These are phyloP conservation scores for Saturnispora kantuleensis DNA, from an alignment of 805 yeast species.

Conservation along the genomic window DNA sequence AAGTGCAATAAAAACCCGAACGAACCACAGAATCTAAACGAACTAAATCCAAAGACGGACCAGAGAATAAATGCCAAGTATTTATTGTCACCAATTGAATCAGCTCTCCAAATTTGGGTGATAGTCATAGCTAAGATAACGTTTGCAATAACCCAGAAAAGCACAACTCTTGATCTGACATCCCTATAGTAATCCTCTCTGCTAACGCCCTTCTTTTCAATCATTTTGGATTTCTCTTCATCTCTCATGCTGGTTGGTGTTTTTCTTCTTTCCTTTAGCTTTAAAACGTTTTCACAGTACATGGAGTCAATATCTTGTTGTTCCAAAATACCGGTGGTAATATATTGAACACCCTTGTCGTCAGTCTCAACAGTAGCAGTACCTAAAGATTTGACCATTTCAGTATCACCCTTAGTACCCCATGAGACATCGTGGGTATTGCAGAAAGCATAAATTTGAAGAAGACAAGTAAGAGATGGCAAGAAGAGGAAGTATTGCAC, in stretches of 20 bases:
- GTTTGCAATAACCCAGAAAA: slow-evolving; percentile 85
- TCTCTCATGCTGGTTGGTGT: slow-evolving; percentile 43
- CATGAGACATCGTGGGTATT: slow-evolving; percentile 97
- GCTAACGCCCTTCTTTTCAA: slow-evolving; percentile 29
- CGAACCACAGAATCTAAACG: slow-evolving; percentile 78
- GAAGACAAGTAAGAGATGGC: slow-evolving; percentile 85
- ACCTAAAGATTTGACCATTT: slow-evolving; percentile 58
- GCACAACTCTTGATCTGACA: slow-evolving; percentile 90
- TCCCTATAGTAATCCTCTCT: slow-evolving; percentile 89
- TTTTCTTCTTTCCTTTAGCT: slow-evolving; percentile 60
- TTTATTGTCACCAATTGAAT: slow-evolving; percentile 54
- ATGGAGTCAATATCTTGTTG: slow-evolving; percentile 73
- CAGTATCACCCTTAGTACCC: slow-evolving; percentile 97
- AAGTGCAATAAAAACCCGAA: slow-evolving; percentile 49
- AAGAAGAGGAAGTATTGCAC: slow-evolving; percentile 80
- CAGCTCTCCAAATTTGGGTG: slow-evolving; percentile 68
- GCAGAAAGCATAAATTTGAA: slow-evolving; percentile 94
- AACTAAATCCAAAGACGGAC: slow-evolving; percentile 82
- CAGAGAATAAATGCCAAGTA: slow-evolving; percentile 80
- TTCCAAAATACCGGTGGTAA: slow-evolving; percentile 67
- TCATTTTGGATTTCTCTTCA: slow-evolving; percentile 29
- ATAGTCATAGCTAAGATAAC: slow-evolving; percentile 77
- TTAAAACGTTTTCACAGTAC: slow-evolving; percentile 64
- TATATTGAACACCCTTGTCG: slow-evolving; percentile 76
- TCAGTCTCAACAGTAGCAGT: slow-evolving; percentile 74